Conservation (phyloP, 1,139 yeast species). For the Chernovozyma sophiae-reginae region DNA sequence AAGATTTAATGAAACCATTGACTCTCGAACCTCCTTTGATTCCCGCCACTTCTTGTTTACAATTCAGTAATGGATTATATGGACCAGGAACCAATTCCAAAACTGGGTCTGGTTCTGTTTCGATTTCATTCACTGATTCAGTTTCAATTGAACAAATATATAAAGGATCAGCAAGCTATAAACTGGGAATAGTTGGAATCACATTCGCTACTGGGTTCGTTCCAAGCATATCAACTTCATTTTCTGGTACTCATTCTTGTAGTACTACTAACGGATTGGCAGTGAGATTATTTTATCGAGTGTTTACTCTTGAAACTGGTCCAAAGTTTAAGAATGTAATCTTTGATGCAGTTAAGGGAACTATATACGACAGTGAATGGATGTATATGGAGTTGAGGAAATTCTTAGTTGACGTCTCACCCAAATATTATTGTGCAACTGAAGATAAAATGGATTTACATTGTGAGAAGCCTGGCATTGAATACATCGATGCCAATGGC, state of each 20-base stretch:
- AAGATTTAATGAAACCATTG: background rate
- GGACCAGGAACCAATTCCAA: conserved; percentile 6
- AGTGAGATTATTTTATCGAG: conserved; percentile 16
- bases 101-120: conserved; percentile 14
- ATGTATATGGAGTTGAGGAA: conserved; percentile 8
- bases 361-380: conserved; percentile 11
- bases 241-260: conserved; percentile 15
- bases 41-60: conserved; percentile 20
- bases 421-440: conserved; percentile 17
- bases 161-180: background rate
- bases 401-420: conserved; percentile 11
- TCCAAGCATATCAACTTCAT: conserved; percentile 8
- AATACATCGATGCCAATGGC: conserved; percentile 2
- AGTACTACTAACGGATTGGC: conserved; percentile 10
- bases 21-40: conserved; percentile 10
- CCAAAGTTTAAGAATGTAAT: conserved; percentile 10
- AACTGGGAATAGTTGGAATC: conserved; percentile 1
- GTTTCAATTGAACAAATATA: conserved; percentile 5
- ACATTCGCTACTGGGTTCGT: conserved; percentile 2
- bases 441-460: conserved; percentile 13
- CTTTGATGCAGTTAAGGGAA: conserved; percentile 8
- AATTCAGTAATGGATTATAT: too few species aligned
- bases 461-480: conserved; percentile 10
- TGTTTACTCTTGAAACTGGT: conserved; percentile 10
- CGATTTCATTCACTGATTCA: conserved; percentile 9